These are phyloP conservation scores for Dillenia turbinata DNA, from an alignment of 164 flowering plant genomes.

Conservation along the genomic window DNA sequence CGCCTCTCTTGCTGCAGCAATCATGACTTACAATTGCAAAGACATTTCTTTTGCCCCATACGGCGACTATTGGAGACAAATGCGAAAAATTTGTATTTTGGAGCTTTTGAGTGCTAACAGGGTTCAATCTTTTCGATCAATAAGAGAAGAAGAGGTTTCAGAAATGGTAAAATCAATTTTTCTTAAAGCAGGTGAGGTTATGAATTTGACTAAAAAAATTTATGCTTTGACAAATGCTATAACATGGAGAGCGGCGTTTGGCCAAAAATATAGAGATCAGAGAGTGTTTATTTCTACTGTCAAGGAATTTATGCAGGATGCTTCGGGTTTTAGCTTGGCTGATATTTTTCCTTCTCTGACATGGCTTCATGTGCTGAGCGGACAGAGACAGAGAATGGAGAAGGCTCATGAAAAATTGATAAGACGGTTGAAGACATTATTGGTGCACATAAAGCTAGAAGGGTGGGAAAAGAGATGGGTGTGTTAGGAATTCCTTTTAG, in stretches of 20 bases:
- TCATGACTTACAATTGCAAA: slow-evolving; percentile 5
- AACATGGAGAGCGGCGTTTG: slow-evolving; percentile 31
- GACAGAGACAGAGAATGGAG: slow-evolving; percentile 17
- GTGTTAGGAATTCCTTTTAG: too few relatives aligned
- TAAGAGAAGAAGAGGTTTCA: slow-evolving; percentile 18
- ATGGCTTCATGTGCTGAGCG: slow-evolving; percentile 15
- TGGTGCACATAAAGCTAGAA: slow-evolving; percentile 5
- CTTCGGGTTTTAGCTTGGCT: slow-evolving; percentile 27
- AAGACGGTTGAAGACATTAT: slow-evolving; percentile 21
- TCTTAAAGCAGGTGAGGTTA: slow-evolving; percentile 1
- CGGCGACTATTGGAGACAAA: slow-evolving; percentile 13
- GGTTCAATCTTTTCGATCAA: slow-evolving; percentile 8
- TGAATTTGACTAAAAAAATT: slow-evolving; percentile 17
- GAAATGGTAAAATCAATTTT: slow-evolving; percentile 11
- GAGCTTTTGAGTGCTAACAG: slow-evolving; percentile 16
- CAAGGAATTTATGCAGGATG: slow-evolving; percentile 1
- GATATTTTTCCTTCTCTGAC: slow-evolving; percentile 33
- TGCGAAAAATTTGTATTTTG: slow-evolving; percentile 12
- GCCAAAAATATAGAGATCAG: slow-evolving; percentile 24
- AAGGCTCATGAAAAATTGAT: slow-evolving; percentile 11
- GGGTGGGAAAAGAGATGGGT: background rate
- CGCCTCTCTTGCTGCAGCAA: background rate
- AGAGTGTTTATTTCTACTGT: slow-evolving; percentile 23
- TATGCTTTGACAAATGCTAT: slow-evolving; percentile 13
- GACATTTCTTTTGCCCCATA: slow-evolving; percentile 17